Conservation (phyloP, 1,284 basidiomycete species). For the Fomitopsis palustris region DNA sequence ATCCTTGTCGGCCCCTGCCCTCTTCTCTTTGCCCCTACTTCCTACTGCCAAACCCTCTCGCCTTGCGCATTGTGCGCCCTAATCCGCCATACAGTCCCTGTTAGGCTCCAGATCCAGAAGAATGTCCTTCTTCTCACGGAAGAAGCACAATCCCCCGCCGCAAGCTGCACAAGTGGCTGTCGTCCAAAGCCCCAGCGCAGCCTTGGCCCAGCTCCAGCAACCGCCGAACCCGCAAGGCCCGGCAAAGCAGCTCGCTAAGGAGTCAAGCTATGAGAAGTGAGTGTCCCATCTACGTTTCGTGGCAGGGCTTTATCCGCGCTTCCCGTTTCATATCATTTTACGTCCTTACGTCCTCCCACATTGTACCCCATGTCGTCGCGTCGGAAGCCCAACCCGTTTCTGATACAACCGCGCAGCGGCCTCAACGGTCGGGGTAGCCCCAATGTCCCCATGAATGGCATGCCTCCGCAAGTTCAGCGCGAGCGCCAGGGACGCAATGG, state of each 20-base stretch:
- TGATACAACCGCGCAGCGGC: constrained; percentile 21
- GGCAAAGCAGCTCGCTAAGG: constrained; percentile 28
- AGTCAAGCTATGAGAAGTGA: constrained; percentile 31
- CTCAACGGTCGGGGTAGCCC: constrained; percentile 31
- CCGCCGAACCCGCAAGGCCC: constrained; percentile 24
- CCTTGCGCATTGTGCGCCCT: constrained; percentile 9
- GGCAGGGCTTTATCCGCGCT: constrained; percentile 5
- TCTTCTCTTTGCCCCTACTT: constrained; percentile 7
- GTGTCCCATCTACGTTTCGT: constrained; percentile 10
- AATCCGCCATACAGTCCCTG: constrained; percentile 54
- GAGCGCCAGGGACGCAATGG: constrained; percentile 18
- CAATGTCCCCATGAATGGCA: constrained; percentile 21
- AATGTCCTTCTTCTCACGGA: constrained; percentile 89
- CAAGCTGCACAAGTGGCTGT: constrained; percentile 43
- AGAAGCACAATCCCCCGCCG: constrained; percentile 52
- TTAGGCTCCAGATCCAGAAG: constrained; percentile 55
- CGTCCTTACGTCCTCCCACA: constrained; percentile 7
- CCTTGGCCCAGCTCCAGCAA: constrained; percentile 45
- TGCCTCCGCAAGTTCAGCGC: constrained; percentile 17
- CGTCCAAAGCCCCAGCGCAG: constrained; percentile 59
- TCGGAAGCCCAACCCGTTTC: background rate
- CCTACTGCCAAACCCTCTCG: constrained; percentile 7
- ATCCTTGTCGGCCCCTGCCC: background rate
- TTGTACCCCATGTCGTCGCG: background rate
- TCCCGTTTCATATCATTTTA: constrained; percentile 6